Conservation (phyloP, 768 basidiomycete species). For the Leccinum ochraceum region DNA sequence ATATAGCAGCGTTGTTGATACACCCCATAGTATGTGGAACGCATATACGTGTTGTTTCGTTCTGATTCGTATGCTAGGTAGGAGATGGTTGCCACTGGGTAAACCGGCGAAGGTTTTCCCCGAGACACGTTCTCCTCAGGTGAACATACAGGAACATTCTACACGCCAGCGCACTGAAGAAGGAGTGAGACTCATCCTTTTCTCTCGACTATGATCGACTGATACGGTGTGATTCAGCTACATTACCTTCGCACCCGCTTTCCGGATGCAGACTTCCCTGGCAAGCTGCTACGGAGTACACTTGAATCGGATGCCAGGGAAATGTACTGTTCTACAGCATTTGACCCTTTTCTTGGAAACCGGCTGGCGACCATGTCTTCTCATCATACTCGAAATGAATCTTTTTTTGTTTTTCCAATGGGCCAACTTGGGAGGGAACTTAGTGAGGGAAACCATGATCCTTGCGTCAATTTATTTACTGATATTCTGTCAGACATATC, state of each 20-base stretch:
- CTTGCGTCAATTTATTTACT: slow-evolving; percentile 2
- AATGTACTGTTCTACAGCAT: slow-evolving; percentile 37
- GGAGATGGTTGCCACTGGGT: slow-evolving; percentile 34
- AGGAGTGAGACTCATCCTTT: slow-evolving; percentile 47
- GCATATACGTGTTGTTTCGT: neutral
- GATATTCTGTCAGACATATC: slow-evolving; percentile 48
- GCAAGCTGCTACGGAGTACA: slow-evolving; percentile 63
- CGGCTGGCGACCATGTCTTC: slow-evolving; percentile 44
- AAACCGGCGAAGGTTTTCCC: slow-evolving; percentile 54
- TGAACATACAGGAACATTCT: slow-evolving; percentile 33
- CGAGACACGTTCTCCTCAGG: slow-evolving; percentile 45
- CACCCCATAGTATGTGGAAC: slow-evolving; percentile 24
- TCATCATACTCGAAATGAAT: slow-evolving; percentile 26
- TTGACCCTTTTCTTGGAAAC: slow-evolving; percentile 62
- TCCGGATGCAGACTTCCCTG: slow-evolving; percentile 73
- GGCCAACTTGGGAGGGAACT: slow-evolving; percentile 60
- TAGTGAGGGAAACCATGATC: slow-evolving; percentile 45
- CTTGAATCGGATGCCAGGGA: slow-evolving; percentile 47
- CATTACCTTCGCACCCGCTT: slow-evolving; percentile 70
- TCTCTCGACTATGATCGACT: neutral
- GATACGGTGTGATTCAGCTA: slow-evolving; percentile 44
- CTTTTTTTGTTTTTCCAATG: slow-evolving; percentile 58
- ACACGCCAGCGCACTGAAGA: slow-evolving; percentile 60
- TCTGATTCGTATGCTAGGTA: slow-evolving; percentile 26
- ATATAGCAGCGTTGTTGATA: slow-evolving; percentile 50